A percentile compares a stretch with the other conserved stretches of the same genome.
Evolutionary conservation across 805 yeast genomes (phyloP).

Genomic region (Yarrowia deformans): DNA sequence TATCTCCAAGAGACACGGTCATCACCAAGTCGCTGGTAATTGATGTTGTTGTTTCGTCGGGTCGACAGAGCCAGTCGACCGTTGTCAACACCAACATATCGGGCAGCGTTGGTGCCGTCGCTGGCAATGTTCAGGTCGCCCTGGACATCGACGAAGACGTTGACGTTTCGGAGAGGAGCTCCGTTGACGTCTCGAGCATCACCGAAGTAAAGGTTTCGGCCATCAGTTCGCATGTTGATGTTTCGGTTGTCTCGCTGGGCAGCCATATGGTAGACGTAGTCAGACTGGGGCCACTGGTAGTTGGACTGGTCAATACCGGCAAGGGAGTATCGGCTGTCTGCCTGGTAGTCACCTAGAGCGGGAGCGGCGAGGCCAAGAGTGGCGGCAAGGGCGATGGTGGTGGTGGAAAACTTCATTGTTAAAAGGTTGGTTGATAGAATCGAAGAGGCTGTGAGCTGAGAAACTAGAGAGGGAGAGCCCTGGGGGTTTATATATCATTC

Average conservation of each 20-base stretch:
- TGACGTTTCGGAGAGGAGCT: constrained; percentile 11
- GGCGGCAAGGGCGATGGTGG: constrained; percentile 19
- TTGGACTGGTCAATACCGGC: constrained; percentile 3
- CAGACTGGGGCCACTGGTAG: constrained; percentile 35
- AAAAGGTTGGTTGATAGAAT: constrained; percentile 5
- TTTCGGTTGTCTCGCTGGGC: constrained; percentile 29
- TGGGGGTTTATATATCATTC: constrained; percentile 3
- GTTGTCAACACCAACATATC: constrained; percentile 20
- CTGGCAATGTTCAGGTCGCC: constrained; percentile 13
- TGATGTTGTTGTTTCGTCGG: constrained; percentile 21
- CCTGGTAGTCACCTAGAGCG: constrained; percentile 20
- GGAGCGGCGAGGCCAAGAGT: constrained; percentile 12
- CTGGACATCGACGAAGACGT: constrained; percentile 14
- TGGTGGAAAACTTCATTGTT: constrained; percentile 18
- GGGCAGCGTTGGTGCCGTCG: constrained; percentile 10
- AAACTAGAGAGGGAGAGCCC: neutral
- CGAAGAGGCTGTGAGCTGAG: constrained; percentile 10
- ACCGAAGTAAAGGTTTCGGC: constrained; percentile 25
- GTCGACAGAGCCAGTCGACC: constrained; percentile 14
- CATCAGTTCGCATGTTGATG: constrained; percentile 21
- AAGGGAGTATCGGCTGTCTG: neutral
- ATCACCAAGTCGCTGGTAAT: constrained; percentile 5
- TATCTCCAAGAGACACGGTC: constrained; percentile 27
- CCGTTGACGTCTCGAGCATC: constrained; percentile 24
- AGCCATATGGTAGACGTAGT: constrained; percentile 20